Percentiles rank a stretch among this genome's conserved stretches.
These are phyloP conservation scores for Gossypium anomalum DNA, from an alignment of 345 rosid genomes.

Conservation along the genomic window DNA sequence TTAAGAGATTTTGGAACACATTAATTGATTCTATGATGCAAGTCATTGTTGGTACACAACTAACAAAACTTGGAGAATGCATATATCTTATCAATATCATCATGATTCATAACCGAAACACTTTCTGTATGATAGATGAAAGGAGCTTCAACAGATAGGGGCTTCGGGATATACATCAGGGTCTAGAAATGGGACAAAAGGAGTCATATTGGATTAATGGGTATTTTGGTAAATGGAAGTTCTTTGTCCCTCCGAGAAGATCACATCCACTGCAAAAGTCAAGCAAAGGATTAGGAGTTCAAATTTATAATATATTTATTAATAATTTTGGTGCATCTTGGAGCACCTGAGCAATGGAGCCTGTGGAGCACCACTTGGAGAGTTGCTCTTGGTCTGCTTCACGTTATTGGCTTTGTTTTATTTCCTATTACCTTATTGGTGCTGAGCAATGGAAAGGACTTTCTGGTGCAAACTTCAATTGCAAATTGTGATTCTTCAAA, in stretches of 20 bases:
- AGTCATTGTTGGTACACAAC: neutral
- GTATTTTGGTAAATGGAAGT: slow-evolving; percentile 7
- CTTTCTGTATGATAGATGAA: slow-evolving; percentile 18
- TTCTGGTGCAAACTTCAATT: neutral
- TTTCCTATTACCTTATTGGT: neutral
- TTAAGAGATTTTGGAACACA: neutral
- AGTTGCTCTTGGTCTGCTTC: slow-evolving; percentile 12
- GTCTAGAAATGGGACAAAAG: slow-evolving; percentile 1
- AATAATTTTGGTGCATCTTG: slow-evolving; percentile 71
- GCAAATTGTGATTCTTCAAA: neutral
- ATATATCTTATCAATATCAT: neutral
- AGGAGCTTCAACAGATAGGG: slow-evolving; percentile 13
- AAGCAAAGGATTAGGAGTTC: slow-evolving; percentile 1
- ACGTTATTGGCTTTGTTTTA: neutral
- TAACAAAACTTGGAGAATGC: neutral
- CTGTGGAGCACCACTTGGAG: slow-evolving; percentile 54
- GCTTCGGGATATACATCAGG: slow-evolving; percentile 7
- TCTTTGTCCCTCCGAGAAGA: slow-evolving; percentile 4
- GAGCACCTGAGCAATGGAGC: slow-evolving; percentile 83
- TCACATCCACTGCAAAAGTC: neutral
- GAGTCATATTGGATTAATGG: slow-evolving; percentile 3
- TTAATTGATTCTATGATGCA: neutral
- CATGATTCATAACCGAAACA: slow-evolving; percentile 4
- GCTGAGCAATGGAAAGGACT: neutral
- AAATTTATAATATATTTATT: neutral